Evolutionary conservation across 1,139 yeast species (phyloP).

Genomic region (Lodderomyces pseudojiufengensis): DNA sequence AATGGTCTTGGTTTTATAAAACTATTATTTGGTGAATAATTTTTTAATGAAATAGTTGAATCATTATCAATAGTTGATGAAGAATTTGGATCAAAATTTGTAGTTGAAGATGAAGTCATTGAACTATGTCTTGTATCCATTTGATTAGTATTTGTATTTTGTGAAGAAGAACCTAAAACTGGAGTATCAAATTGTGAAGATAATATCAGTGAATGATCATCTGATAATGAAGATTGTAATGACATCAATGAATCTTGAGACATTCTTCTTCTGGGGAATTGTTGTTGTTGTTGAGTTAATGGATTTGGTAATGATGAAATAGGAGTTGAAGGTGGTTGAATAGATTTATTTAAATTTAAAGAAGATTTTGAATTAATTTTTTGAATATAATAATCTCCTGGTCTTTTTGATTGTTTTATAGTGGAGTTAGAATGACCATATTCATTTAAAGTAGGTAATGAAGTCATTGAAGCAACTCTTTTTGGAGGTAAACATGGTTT

Average conservation of each 20-base stretch:
- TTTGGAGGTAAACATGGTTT: conserved; percentile 18
- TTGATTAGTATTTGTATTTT: conserved; percentile 3
- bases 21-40: conserved; percentile 1
- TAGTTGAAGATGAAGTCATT: conserved; percentile 20
- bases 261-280: conserved; percentile 23
- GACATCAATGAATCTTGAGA: conserved; percentile 39
- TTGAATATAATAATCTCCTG: conserved; percentile 42
- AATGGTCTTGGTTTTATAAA: conserved; percentile 3
- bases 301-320: conserved; percentile 2
- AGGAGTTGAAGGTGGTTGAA: conserved; percentile 1
- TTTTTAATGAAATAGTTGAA: conserved; percentile 1
- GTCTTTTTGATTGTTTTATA: conserved; percentile 24
- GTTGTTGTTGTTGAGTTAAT: conserved; percentile 2
- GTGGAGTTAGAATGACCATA: neutral
- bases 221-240: conserved; percentile 34
- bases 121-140: conserved; percentile 38
- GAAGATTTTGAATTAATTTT: conserved; percentile 19
- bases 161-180: conserved; percentile 1
- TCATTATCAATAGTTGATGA: neutral
- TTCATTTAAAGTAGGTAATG: conserved; percentile 23
- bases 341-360: conserved; percentile 5
- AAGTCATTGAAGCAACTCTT: conserved; percentile 27
- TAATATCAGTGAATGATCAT: conserved; percentile 33
- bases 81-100: conserved; percentile 2
- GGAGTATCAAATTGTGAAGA: conserved; percentile 34